Conservation (phyloP, 352 stramenopile genomes). For the Phytophthora colocasiae region DNA sequence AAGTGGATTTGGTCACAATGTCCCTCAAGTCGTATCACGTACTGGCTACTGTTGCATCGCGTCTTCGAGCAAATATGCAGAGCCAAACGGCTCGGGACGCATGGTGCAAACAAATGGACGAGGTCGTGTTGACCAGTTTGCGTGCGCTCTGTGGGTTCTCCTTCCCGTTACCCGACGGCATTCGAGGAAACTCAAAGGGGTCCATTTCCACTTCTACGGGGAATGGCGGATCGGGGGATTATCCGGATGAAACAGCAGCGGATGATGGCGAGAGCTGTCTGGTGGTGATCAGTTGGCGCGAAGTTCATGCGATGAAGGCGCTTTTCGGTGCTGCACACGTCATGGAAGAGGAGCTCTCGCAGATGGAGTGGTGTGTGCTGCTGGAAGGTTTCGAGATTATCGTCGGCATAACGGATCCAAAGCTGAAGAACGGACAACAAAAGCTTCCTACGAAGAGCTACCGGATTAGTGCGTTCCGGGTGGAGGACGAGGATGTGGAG, state of each 20-base stretch:
- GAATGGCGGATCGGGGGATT: slow-evolving; percentile 27
- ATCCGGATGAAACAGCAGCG: slow-evolving; percentile 44
- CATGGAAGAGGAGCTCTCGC: slow-evolving; percentile 85
- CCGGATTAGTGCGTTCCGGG: slow-evolving; percentile 71
- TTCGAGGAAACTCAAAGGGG: slow-evolving; percentile 55
- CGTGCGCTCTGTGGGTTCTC: slow-evolving; percentile 81
- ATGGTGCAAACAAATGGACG: slow-evolving; percentile 69
- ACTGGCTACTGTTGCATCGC: slow-evolving; percentile 76
- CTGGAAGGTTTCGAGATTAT: slow-evolving; percentile 87
- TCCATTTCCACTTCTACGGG: slow-evolving; percentile 40
- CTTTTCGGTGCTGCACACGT: slow-evolving; percentile 85
- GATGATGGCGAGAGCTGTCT: slow-evolving; percentile 75
- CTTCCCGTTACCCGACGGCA: slow-evolving; percentile 74
- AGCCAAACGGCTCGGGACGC: slow-evolving; percentile 41
- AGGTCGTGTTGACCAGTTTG: slow-evolving; percentile 78
- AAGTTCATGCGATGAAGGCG: slow-evolving; percentile 91
- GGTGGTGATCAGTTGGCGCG: slow-evolving; percentile 77
- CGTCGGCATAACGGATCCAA: slow-evolving; percentile 71
- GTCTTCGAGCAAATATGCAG: slow-evolving; percentile 64
- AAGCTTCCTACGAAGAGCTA: slow-evolving; percentile 81
- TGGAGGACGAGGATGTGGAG: slow-evolving; percentile 89
- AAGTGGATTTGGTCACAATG: slow-evolving; percentile 84
- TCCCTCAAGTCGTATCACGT: slow-evolving; percentile 89
- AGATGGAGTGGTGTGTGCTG: slow-evolving; percentile 78
- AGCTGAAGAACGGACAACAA: slow-evolving; percentile 77